These are phyloP conservation scores for Blastobotrys illinoisensis DNA, from an alignment of 1,139 yeast genomes.

Conservation along the genomic window DNA sequence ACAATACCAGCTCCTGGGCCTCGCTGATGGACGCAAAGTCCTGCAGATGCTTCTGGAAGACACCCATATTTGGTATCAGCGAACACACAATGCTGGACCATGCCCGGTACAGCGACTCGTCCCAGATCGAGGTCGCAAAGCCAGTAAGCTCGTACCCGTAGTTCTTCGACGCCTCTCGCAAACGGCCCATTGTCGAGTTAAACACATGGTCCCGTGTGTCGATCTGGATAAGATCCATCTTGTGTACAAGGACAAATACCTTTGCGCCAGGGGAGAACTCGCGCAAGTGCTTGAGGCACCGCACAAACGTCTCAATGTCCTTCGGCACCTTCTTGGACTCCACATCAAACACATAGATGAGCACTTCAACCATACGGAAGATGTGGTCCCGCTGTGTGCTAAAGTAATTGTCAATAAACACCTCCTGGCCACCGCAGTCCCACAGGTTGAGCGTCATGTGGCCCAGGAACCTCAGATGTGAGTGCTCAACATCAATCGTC, in stretches of 20 bases:
- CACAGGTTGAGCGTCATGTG: constrained; percentile 92
- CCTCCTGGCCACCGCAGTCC: constrained; percentile 97
- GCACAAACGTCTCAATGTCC: constrained; percentile 86
- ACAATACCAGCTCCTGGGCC: constrained; percentile 85
- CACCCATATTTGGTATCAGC: constrained; percentile 82
- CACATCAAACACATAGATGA: constrained; percentile 94
- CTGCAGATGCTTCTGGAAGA: constrained; percentile 69
- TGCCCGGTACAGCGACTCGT: constrained; percentile 90
- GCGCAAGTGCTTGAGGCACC: constrained; percentile 74
- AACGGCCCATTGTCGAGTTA: constrained; percentile 73
- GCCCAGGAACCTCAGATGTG: constrained; percentile 86
- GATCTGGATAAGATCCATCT: constrained; percentile 90
- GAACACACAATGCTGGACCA: constrained; percentile 97
- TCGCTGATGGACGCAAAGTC: constrained; percentile 71
- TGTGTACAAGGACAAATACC: constrained; percentile 85
- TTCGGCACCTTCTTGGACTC: constrained; percentile 88
- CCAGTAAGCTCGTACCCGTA: constrained; percentile 79
- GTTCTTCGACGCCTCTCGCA: constrained; percentile 71
- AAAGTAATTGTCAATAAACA: constrained; percentile 90
- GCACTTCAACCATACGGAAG: constrained; percentile 94
- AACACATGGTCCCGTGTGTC: constrained; percentile 83
- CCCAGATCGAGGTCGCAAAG: constrained; percentile 97
- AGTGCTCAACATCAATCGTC: constrained; percentile 95
- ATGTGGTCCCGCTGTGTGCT: constrained; percentile 85
- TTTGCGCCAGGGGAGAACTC: constrained; percentile 88